These are phyloP conservation scores for Mrakia frigida DNA, from an alignment of 768 basidiomycete species.

Conservation along the genomic window DNA sequence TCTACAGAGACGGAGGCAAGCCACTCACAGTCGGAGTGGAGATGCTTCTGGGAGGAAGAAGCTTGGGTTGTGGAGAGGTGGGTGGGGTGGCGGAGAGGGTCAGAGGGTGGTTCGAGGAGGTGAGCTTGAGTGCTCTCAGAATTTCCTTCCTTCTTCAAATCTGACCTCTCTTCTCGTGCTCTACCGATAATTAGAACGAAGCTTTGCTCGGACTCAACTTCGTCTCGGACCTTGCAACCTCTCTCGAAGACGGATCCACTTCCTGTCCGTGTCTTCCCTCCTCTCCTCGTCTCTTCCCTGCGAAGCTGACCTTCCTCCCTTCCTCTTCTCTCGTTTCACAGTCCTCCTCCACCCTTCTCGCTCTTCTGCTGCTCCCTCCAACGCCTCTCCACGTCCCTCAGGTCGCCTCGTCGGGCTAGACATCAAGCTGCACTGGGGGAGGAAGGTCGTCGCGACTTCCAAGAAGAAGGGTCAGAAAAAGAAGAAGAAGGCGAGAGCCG, in stretches of 20 bases:
- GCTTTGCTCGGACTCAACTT: neutral
- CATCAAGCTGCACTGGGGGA: conserved; percentile 15
- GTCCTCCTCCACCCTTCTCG: neutral
- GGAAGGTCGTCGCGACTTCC: neutral
- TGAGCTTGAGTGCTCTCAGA: neutral
- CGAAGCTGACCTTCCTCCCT: neutral
- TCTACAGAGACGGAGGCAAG: neutral
- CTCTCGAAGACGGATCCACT: neutral
- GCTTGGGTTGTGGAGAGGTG: neutral
- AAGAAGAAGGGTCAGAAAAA: neutral
- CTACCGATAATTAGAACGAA: neutral
- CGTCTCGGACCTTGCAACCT: neutral
- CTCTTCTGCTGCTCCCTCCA: neutral
- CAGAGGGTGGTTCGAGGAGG: conserved; percentile 2
- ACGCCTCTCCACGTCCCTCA: neutral
- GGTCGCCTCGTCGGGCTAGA: conserved; percentile 2
- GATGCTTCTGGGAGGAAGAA: neutral
- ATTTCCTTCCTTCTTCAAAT: neutral
- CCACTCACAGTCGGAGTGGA: neutral
- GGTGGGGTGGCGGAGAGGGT: neutral
- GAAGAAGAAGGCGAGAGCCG: neutral
- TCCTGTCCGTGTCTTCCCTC: neutral
- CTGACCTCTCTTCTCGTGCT: neutral
- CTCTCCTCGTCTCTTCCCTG: too few relatives aligned
- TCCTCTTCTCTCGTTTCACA: neutral